Evolutionary conservation across 164 flowering plant genomes (phyloP).

Genomic region (Tinospora cordifolia): DNA sequence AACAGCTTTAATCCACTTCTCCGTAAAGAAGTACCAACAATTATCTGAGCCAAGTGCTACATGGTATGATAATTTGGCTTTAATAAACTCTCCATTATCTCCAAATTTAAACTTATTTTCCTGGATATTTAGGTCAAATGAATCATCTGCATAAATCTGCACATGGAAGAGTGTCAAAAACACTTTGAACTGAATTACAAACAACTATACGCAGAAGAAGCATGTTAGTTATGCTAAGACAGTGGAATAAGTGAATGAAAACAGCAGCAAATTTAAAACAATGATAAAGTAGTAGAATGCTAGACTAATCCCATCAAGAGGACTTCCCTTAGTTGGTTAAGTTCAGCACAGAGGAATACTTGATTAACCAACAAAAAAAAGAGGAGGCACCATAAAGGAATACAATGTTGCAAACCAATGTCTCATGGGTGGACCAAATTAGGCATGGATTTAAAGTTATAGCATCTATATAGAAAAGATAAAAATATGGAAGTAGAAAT

Average conservation of each 20-base stretch:
- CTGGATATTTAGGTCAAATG: conserved; percentile 23
- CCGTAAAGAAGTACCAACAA: conserved; percentile 85
- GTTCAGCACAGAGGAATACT: too few species aligned
- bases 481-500: too few species aligned
- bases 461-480: too few species aligned
- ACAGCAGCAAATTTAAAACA: not conserved
- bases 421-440: too few species aligned
- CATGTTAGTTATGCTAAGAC: not conserved
- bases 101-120: conserved; percentile 19
- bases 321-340: too few species aligned
- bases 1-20: conserved; percentile 72
- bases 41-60: conserved; percentile 96
- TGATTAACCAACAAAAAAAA: too few species aligned
- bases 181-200: not conserved
- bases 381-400: too few species aligned
- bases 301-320: not conserved
- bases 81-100: conserved; percentile 20
- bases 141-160: conserved; percentile 35
- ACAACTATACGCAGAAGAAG: not conserved
- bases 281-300: not conserved
- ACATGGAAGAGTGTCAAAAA: not conserved
- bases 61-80: conserved; percentile 45
- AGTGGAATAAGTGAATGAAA: not conserved
- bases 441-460: too few species aligned
- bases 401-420: too few species aligned